These are phyloP conservation scores for Ceratonia siliqua DNA, from an alignment of 306 rosid species.

Conservation along the genomic window DNA sequence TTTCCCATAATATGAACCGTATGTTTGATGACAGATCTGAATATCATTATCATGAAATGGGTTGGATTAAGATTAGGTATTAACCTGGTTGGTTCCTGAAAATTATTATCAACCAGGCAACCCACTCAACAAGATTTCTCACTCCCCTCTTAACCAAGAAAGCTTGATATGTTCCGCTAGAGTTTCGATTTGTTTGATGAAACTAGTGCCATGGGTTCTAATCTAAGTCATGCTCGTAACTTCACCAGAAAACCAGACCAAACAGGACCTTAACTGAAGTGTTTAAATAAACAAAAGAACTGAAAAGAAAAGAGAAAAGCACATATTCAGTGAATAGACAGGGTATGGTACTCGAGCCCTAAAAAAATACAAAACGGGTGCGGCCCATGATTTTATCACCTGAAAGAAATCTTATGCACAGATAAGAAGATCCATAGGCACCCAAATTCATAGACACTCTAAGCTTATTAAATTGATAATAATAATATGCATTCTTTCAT, in stretches of 20 bases:
- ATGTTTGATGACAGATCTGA: no score
- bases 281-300: neutral
- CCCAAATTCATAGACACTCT: slow-evolving; percentile 33
- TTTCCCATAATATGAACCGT: no score
- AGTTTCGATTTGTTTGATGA: no score
- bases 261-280: slow-evolving; percentile 24
- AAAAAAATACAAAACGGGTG: slow-evolving; percentile 27
- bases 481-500: slow-evolving; percentile 46
- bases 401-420: slow-evolving; percentile 71
- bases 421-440: slow-evolving; percentile 61
- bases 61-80: no score
- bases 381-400: slow-evolving; percentile 74
- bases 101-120: no score
- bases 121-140: no score
- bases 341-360: slow-evolving; percentile 32
- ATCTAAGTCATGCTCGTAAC: no score
- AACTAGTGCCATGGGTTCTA: no score
- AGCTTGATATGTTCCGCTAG: no score
- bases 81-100: no score
- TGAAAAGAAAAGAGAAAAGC: slow-evolving; percentile 35
- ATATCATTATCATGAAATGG: no score
- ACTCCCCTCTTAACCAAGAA: no score
- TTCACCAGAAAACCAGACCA: slow-evolving; percentile 13
- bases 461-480: slow-evolving; percentile 39
- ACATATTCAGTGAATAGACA: slow-evolving; percentile 14